Evolutionary conservation across 192 early-diverging fungal genomes (phyloP).

Genomic region (Gamsiella multidivaricata): DNA sequence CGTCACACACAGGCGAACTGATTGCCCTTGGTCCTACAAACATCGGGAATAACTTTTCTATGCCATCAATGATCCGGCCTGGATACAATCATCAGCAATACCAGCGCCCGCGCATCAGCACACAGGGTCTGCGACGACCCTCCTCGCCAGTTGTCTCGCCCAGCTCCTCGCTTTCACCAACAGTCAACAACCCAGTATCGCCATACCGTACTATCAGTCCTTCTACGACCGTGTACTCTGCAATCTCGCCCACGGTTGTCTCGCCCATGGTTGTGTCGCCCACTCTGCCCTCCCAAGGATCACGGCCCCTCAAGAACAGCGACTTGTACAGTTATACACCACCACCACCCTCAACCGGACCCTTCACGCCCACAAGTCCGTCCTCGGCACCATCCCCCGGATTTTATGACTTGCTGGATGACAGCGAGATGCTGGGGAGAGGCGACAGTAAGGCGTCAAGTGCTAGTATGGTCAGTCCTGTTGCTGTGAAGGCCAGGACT

Average conservation of each 20-base stretch:
- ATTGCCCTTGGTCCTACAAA: conserved; percentile 15
- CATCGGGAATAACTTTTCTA: not conserved
- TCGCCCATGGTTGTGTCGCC: not conserved
- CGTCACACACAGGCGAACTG: not conserved
- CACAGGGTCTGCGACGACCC: conserved; percentile 6
- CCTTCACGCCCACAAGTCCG: conserved; percentile 4
- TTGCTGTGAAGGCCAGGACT: not conserved
- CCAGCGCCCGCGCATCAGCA: conserved; percentile 36
- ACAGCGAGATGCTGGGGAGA: no score
- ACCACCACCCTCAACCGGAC: conserved; percentile 15
- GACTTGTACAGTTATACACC: conserved; percentile 16
- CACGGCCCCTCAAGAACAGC: not conserved
- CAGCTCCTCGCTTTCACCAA: not conserved
- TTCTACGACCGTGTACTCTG: not conserved
- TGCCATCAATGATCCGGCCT: not conserved
- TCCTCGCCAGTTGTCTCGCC: conserved; percentile 6
- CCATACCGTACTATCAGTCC: not conserved
- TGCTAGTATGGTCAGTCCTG: no score
- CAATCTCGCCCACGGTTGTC: not conserved
- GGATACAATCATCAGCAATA: conserved; percentile 15
- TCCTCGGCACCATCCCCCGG: conserved; percentile 18
- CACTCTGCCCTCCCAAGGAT: not conserved
- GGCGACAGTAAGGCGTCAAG: no score
- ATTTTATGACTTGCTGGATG: conserved; percentile 39
- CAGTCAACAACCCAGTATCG: not conserved